A percentile compares a stretch with the other conserved stretches of the same genome.
phyloP scores from a whole-genome alignment of 208 protist genomes.

The Spironucleus salmonicida region DNA sequence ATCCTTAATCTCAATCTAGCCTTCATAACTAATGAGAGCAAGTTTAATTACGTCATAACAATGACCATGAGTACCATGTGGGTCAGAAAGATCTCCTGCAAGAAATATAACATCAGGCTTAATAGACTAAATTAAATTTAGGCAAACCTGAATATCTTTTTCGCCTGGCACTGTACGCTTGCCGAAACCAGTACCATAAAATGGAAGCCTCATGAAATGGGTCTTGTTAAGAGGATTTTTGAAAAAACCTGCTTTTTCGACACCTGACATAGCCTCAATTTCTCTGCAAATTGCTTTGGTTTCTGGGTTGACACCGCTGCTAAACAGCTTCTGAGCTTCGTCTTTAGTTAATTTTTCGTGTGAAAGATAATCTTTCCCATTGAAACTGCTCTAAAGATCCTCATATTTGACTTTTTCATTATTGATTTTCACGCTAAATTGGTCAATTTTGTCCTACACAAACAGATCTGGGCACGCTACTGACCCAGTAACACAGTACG shows the following conservation, averaged over 20 bases:
- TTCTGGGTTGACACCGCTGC: too few species aligned
- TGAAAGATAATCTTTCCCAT: too few species aligned
- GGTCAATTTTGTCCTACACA: slow-evolving; percentile 7
- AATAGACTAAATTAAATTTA: slow-evolving; percentile 41
- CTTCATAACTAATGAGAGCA: slow-evolving; percentile 38
- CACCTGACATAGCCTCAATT: slow-evolving; percentile 37
- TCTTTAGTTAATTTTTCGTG: too few species aligned
- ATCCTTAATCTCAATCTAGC: slow-evolving; percentile 41
- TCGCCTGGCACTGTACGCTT: slow-evolving; percentile 50
- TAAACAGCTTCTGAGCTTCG: neutral
- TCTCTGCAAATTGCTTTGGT: slow-evolving; percentile 50
- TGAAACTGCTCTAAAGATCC: too few species aligned
- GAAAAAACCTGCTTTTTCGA: slow-evolving; percentile 25
- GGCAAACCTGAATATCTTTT: slow-evolving; percentile 50
- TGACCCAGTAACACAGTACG: slow-evolving; percentile 32
- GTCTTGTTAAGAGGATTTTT: slow-evolving; percentile 29
- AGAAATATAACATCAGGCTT: slow-evolving; percentile 50
- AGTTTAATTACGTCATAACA: slow-evolving; percentile 43
- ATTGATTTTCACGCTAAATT: neutral
- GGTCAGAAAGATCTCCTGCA: slow-evolving; percentile 54
- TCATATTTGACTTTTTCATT: too few species aligned
- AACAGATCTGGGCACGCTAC: slow-evolving; percentile 23
- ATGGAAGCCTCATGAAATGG: slow-evolving; percentile 53
- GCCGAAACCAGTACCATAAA: slow-evolving; percentile 52
- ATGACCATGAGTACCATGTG: slow-evolving; percentile 50